Evolutionary conservation across 2,329 filamentous ascomycete genomes (phyloP), one percentile per base, ranked within the genome.

Genomic region (Xylariaceae sp.): DNA sequence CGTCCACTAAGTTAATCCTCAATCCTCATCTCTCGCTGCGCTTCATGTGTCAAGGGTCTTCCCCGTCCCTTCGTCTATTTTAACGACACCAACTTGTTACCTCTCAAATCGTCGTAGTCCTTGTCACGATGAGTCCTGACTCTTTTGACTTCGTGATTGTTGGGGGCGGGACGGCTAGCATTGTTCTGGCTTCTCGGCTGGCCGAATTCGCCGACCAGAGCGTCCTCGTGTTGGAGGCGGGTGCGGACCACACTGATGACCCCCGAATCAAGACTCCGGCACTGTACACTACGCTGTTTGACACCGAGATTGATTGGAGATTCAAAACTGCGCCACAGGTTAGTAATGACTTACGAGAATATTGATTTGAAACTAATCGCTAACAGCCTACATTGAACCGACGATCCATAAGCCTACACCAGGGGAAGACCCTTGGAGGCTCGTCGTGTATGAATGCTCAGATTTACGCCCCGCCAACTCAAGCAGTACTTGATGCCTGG

Each of bases 381-480:
- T 9, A 14, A 42, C 16, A 60, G 58, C 11, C 42, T 11, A 48
- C 49, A 1, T 53, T 61, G 2, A 41, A 53, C 1, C 53, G 53
- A 5, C 51, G 60, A 42, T 43, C 47, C 5, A 36, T 63, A 10
- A 39, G n/a, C 14, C 2, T 63, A 3, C 49, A 45, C 14, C 61
- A 63, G 40, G 61, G 60, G 13, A 60, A 59, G 19, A 42, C 50
- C 5, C 49, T 63, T n/a, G 61, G 61, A 1, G 61, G 59, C 12
- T 61, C 59, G 0, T 61, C 57, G 45, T 54, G 51, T n/a, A 58
- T 63, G 2, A 62, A 63, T 42, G 56, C 54, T 0, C 57, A 58
- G 3, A 50, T 61, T 14, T 63, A 57, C 34, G 53, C 53, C 1
- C 57, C 59, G 18, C 54, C 57, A 6, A 42, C 57, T 1, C 48